Evolutionary conservation across 768 basidiomycete genomes (phyloP).

Genomic region (Auriscalpium microsporum): DNA sequence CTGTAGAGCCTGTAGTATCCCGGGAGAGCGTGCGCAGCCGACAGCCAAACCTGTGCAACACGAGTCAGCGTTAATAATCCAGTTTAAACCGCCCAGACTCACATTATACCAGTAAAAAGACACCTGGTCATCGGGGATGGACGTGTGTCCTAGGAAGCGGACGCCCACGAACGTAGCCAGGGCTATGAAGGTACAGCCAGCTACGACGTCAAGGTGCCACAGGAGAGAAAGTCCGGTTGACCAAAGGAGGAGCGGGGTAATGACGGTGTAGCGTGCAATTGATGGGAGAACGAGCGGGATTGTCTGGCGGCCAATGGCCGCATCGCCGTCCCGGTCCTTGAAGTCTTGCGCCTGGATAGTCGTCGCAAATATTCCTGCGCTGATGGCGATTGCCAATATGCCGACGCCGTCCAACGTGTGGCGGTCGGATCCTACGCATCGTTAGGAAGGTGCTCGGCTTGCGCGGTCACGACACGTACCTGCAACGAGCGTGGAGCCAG

Average conservation of each 20-base stretch:
- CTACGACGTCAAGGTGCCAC: constrained; percentile 28
- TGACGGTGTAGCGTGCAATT: constrained; percentile 22
- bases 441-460: background rate
- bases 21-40: constrained; percentile 9
- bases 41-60: constrained; percentile 10
- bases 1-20: constrained; percentile 9
- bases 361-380: constrained; percentile 32
- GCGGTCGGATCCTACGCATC: background rate
- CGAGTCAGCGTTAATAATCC: background rate
- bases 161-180: constrained; percentile 26
- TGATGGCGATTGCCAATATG: constrained; percentile 26
- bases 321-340: constrained; percentile 37
- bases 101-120: constrained; percentile 19
- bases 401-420: constrained; percentile 21
- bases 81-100: background rate
- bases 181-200: constrained; percentile 20
- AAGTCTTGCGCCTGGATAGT: constrained; percentile 45
- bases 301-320: constrained; percentile 29
- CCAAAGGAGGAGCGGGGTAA: constrained; percentile 31
- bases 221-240: constrained; percentile 24
- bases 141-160: constrained; percentile 6
- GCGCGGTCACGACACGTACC: constrained; percentile 17
- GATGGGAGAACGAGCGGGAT: constrained; percentile 37
- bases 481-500: constrained; percentile 29
- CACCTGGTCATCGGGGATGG: constrained; percentile 10